Percentiles rank a stretch among this genome's conserved stretches.
These are phyloP conservation scores for Colletotrichum eremochloae DNA, from an alignment of 2,329 filamentous ascomycete genomes.

Conservation along the genomic window DNA sequence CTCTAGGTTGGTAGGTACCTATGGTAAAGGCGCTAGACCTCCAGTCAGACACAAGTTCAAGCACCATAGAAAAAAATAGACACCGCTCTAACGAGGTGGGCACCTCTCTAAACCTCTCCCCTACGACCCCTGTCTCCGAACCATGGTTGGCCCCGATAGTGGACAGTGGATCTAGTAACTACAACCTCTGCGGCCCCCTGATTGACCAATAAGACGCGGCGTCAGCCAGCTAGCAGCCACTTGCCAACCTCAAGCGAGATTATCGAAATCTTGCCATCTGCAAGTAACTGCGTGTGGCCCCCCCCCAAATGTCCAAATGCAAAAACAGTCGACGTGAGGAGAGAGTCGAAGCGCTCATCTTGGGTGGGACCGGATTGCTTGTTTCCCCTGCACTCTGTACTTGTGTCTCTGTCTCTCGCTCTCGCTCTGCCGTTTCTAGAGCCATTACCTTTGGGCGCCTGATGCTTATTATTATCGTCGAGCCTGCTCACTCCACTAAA, in stretches of 20 bases:
- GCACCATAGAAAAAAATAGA: neutral
- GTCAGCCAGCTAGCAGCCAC: conserved; percentile 39
- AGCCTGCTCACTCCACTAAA: conserved; percentile 31
- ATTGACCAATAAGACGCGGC: conserved; percentile 34
- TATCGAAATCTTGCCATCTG: conserved; percentile 43
- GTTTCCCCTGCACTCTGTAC: conserved; percentile 18
- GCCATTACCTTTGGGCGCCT: conserved; percentile 20
- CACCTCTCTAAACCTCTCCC: neutral
- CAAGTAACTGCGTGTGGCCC: conserved; percentile 22
- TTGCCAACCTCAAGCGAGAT: conserved; percentile 46
- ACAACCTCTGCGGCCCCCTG: conserved; percentile 20
- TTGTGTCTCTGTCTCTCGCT: conserved; percentile 17
- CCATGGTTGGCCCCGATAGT: conserved; percentile 26
- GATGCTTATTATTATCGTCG: conserved; percentile 38
- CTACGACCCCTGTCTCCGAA: neutral
- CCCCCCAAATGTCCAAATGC: neutral
- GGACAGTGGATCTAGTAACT: conserved; percentile 36
- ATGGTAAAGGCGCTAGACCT: neutral
- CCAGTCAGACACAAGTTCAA: neutral
- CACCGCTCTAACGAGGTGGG: neutral
- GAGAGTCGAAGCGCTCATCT: conserved; percentile 25
- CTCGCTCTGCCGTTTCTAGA: conserved; percentile 1
- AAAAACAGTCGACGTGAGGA: conserved; percentile 5
- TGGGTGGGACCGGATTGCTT: conserved; percentile 7
- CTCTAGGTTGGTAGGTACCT: neutral